A percentile compares a stretch with the other conserved stretches of the same genome.
Evolutionary conservation across 257 asterid species (phyloP).

Genomic region (Solanum boliviense): DNA sequence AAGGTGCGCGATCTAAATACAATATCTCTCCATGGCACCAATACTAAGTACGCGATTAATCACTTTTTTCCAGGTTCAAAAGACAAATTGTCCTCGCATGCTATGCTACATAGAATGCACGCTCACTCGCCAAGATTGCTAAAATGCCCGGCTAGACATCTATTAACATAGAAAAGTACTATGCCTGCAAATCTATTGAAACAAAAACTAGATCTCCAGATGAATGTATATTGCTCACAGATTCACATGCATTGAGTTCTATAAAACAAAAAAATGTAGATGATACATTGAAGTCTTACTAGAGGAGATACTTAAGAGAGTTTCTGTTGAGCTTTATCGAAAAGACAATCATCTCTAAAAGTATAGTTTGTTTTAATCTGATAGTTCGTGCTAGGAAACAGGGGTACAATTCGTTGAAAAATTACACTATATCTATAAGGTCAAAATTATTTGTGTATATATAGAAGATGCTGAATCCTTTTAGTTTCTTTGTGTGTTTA

Average conservation of each 20-base stretch:
- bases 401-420: not conserved
- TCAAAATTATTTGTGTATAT: not conserved
- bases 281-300: not conserved
- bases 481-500: not conserved
- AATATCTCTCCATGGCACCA: not conserved
- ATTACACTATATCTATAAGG: not conserved
- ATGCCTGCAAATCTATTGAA: not conserved
- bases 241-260: not conserved
- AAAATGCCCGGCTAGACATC: not conserved
- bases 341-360: not conserved
- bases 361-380: not conserved
- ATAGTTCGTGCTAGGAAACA: not conserved
- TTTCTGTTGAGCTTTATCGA: not conserved
- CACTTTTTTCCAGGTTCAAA: not conserved
- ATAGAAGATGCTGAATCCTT: not conserved
- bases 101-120: not conserved
- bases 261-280: not conserved
- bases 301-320: not conserved
- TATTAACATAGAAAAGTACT: not conserved
- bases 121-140: not conserved
- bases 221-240: not conserved
- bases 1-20: not conserved
- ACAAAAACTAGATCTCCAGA: not conserved
- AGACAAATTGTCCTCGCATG: not conserved
- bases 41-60: not conserved